phyloP scores from a whole-genome alignment of 108 stramenopile genomes.

The Conticribra weissflogii region DNA sequence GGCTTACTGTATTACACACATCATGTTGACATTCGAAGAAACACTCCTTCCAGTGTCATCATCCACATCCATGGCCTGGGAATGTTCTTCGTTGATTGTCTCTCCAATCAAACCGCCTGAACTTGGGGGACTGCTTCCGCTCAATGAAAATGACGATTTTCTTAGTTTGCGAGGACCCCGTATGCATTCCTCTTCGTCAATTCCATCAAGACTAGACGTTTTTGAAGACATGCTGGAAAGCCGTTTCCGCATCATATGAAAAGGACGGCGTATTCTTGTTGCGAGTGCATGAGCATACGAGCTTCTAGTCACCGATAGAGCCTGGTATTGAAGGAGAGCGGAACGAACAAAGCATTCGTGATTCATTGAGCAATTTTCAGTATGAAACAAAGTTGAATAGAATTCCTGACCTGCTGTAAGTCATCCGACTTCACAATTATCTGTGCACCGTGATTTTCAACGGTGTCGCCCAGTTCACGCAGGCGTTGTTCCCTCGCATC shows the following conservation, averaged over 20 bases:
- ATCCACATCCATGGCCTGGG: not conserved
- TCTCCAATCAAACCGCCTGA: not conserved
- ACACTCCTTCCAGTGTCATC: not conserved
- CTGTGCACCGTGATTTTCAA: slow-evolving; percentile 2
- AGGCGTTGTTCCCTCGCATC: slow-evolving; percentile 62
- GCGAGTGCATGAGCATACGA: slow-evolving; percentile 2
- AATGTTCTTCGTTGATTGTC: not conserved
- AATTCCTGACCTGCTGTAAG: slow-evolving; percentile 7
- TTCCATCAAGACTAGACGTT: not conserved
- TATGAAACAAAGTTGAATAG: not conserved
- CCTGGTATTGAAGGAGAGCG: not conserved
- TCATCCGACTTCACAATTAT: slow-evolving; percentile 4
- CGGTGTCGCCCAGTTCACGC: slow-evolving; percentile 28
- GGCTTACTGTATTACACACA: not conserved
- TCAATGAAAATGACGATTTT: not conserved
- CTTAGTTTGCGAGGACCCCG: not conserved
- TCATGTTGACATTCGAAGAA: not conserved
- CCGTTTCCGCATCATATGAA: not conserved
- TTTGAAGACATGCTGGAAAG: not conserved
- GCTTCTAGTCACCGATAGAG: slow-evolving; percentile 1
- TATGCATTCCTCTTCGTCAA: not conserved
- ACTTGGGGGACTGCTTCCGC: not conserved
- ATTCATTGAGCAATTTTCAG: not conserved
- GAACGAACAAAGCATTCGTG: too few species aligned
- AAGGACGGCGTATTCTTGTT: not conserved